A percentile compares a stretch with the other conserved stretches of the same genome.
Conservation (phyloP, 805 yeast genomes). For the Candida ovalis region DNA sequence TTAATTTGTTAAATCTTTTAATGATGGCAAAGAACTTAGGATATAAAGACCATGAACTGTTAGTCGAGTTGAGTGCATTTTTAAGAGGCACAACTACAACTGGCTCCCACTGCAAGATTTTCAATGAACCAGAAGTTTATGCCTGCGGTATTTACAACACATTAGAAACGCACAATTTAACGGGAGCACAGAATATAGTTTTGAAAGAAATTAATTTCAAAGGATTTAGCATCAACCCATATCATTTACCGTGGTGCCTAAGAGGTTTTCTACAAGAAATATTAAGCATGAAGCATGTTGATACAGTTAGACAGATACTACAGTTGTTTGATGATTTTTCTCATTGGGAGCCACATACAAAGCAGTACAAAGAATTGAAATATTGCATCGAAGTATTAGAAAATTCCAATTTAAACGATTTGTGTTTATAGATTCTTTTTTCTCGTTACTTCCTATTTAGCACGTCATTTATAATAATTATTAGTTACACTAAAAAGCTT, state of each 20-base stretch:
- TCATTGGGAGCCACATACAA: conserved; percentile 78
- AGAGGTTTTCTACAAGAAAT: conserved; percentile 75
- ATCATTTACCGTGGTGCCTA: conserved; percentile 88
- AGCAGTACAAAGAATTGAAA: conserved; percentile 75
- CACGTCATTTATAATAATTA: too few species aligned
- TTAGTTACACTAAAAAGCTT: too few species aligned
- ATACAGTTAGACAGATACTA: conserved; percentile 44
- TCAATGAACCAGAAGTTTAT: conserved; percentile 59
- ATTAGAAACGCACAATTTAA: conserved; percentile 67
- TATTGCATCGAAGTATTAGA: conserved; percentile 39
- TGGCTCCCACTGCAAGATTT: conserved; percentile 79
- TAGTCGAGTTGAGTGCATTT: conserved; percentile 63
- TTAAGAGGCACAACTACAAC: conserved; percentile 69
- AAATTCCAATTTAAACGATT: conserved; percentile 13
- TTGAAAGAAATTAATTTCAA: conserved; percentile 34
- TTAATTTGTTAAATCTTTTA: conserved; percentile 27
- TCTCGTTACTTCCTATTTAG: not conserved
- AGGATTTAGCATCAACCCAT: conserved; percentile 71
- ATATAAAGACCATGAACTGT: conserved; percentile 28
- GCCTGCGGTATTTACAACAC: conserved; percentile 68
- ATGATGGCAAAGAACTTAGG: conserved; percentile 26
- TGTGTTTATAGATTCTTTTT: conserved; percentile 1
- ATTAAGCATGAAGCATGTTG: conserved; percentile 42
- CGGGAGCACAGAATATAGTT: conserved; percentile 34
- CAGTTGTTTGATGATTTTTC: conserved; percentile 57